phyloP scores from a whole-genome alignment of 2,329 filamentous ascomycete genomes.

The Ceratocystis eucalypticola region DNA sequence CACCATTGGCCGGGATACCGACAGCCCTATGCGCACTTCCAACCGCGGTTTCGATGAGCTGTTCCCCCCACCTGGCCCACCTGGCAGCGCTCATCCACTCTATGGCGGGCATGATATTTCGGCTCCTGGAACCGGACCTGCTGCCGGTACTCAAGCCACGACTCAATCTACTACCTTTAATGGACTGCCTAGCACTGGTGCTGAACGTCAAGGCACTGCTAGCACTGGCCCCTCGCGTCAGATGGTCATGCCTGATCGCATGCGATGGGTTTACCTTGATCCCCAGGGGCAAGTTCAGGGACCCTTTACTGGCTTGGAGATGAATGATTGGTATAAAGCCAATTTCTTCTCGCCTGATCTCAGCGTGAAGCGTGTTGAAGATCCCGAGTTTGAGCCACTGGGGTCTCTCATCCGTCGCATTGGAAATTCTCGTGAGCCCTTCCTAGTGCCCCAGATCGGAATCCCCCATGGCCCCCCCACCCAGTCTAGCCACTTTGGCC shows the following conservation, averaged over 20 bases:
- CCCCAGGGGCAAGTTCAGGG: constrained; percentile 86
- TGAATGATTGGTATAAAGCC: constrained; percentile 99
- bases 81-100: constrained; percentile 27
- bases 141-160: constrained; percentile 6
- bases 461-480: constrained; percentile 72
- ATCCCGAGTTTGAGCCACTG: constrained; percentile 84
- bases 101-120: constrained; percentile 16
- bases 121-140: constrained; percentile 22
- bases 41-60: constrained; percentile 44
- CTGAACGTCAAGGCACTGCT: constrained; percentile 30
- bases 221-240: constrained; percentile 59
- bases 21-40: constrained; percentile 44
- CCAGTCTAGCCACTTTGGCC: constrained; percentile 35
- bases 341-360: constrained; percentile 94
- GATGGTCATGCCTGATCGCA: constrained; percentile 98
- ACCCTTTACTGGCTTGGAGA: constrained; percentile 89
- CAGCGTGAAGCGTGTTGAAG: constrained; percentile 87
- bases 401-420: constrained; percentile 91
- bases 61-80: constrained; percentile 28
- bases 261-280: constrained; percentile 97
- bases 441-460: constrained; percentile 92
- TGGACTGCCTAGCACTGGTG: constrained; percentile 21
- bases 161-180: constrained; percentile 7
- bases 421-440: constrained; percentile 92
- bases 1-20: constrained; percentile 41